A percentile compares a stretch with the other conserved stretches of the same genome.
Conservation (phyloP, 208 protist genomes). For the Giardia muris region DNA sequence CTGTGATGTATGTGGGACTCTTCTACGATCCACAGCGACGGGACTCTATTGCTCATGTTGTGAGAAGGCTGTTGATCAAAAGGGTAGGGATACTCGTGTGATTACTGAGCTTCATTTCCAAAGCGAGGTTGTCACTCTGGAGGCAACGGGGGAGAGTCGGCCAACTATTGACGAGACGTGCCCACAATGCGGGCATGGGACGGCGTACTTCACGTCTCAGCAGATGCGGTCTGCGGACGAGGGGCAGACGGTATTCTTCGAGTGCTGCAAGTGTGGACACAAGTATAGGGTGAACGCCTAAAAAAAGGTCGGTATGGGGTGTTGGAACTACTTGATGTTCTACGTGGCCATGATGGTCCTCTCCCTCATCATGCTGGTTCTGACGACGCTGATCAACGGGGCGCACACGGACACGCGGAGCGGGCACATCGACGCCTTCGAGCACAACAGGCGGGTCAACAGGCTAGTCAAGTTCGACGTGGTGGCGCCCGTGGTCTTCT, state of each 20-base stretch:
- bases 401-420: not conserved
- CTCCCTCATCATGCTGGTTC: not conserved
- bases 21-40: not conserved
- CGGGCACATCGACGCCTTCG: not conserved
- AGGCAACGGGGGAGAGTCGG: not conserved
- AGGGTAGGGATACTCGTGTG: not conserved
- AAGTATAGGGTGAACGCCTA: conserved; percentile 19
- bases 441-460: conserved; percentile 1
- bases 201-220: conserved; percentile 52
- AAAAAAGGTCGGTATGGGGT: not conserved
- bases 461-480: not conserved
- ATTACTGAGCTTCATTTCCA: not conserved
- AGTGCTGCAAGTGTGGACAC: conserved; percentile 49
- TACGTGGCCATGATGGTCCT: not conserved
- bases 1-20: not conserved
- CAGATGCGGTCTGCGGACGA: conserved; percentile 59
- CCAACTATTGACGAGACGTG: conserved; percentile 52
- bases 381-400: not conserved
- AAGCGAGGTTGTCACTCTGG: not conserved
- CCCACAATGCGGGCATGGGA: conserved; percentile 50
- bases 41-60: not conserved
- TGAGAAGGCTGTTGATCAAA: not conserved
- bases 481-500: not conserved
- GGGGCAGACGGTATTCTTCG: conserved; percentile 60
- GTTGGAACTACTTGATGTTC: not conserved